Conservation (phyloP, 2,329 filamentous ascomycete genomes). For the Parastagonospora avenae region DNA sequence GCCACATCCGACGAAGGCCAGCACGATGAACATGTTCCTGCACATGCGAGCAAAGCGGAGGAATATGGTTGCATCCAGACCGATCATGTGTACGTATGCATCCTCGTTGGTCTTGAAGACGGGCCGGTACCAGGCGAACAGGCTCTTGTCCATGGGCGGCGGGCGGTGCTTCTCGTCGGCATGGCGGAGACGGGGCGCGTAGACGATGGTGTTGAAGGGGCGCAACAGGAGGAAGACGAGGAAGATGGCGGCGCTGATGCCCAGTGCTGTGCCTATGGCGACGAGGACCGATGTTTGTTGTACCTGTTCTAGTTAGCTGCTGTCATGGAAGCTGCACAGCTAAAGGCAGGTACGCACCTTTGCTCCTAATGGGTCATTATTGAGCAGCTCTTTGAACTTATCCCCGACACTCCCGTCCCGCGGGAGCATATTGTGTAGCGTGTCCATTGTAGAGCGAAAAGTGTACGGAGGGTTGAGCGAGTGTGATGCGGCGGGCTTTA, state of each 20-base stretch:
- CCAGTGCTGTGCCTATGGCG: constrained; percentile 79
- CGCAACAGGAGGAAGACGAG: constrained; percentile 86
- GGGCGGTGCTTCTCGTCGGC: constrained; percentile 89
- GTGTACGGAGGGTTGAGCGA: constrained; percentile 5
- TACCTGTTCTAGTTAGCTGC: constrained; percentile 51
- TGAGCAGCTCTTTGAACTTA: constrained; percentile 38
- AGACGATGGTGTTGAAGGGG: constrained; percentile 89
- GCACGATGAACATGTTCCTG: constrained; percentile 80
- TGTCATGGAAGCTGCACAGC: neutral
- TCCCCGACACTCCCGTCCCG: constrained; percentile 36
- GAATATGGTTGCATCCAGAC: constrained; percentile 90
- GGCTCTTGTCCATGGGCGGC: constrained; percentile 81
- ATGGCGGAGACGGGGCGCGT: constrained; percentile 92
- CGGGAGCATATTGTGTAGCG: constrained; percentile 23
- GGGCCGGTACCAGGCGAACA: constrained; percentile 85
- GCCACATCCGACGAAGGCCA: constrained; percentile 73
- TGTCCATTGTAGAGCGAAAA: constrained; percentile 25
- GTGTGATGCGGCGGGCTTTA: constrained; percentile 6
- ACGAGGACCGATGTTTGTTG: constrained; percentile 71
- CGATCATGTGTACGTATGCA: constrained; percentile 78
- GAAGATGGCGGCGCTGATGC: constrained; percentile 73
- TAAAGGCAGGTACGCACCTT: constrained; percentile 18
- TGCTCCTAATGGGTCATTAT: constrained; percentile 34
- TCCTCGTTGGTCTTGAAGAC: constrained; percentile 78
- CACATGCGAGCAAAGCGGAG: constrained; percentile 89